Base-by-base conservation (phyloP, 257 asterid species). In the Vinca minor region DNA sequence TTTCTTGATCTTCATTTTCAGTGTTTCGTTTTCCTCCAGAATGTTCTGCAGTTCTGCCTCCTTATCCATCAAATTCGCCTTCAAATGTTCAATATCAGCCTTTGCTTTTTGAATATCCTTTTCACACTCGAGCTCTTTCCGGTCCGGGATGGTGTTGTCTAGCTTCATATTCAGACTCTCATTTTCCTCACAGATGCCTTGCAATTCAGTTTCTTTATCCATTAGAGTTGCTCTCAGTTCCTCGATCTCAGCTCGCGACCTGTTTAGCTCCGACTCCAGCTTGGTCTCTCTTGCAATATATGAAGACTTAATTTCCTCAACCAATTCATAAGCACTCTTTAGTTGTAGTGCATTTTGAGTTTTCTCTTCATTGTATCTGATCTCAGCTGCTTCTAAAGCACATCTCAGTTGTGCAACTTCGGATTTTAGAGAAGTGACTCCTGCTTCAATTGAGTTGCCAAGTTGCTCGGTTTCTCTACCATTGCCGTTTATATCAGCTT, bases 141-240 rank as follows among this genome's bases (percentile, higher is more conserved):
- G 13, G 7, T 18, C 65, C 13, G 35, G 31, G 10, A 26, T 18
- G 18, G 21, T 13, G n/a, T 50, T 81, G 69, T 72, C 81, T 0
- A 87, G 78, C 74, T 80, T 73, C 46, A 25, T 41, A 10, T 67
- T 76, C 17, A 93, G 85, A 32, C 73, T 67, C 50, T 83, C 97
- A 17, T 93, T 93, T 78, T 89, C 96, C 74, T 89, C 95, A 10
- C 87, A 82, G 25, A 89, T 87, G 13, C 94, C 89, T 60, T 93
- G 97, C 66, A 93, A 62, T 69, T 89, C 96, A 2, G 89, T 85
- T 65, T 93, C 97, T 71, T 90, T 93, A 53, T 90, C 95, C 97
- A 93, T 85, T 25, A 93, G 75, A 62, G 86, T 83, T 0, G 91
- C 96, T 77, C 80, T 90, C 65, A 93, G 55, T 75, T 90, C 95